Conservation (phyloP, 177 flowering plant genomes). For the Vitis hybrid region DNA sequence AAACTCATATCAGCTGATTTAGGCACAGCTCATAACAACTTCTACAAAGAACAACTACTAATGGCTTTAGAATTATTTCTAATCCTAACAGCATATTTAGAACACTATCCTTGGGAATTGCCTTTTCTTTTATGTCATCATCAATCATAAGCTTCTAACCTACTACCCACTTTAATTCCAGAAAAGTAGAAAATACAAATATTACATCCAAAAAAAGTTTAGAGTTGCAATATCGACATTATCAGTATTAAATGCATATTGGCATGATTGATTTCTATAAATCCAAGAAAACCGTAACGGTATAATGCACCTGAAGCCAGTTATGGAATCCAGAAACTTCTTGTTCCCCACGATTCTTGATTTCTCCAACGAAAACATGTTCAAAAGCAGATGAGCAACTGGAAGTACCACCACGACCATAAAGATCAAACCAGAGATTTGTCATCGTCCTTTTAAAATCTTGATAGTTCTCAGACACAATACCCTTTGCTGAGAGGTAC, state of each 20-base stretch:
- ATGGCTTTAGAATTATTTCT: not conserved
- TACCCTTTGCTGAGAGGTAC: conserved; percentile 62
- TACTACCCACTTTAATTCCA: no score
- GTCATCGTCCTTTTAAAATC: conserved; percentile 73
- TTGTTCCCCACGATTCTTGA: conserved; percentile 68
- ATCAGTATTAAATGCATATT: not conserved
- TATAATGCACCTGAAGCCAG: conserved; percentile 83
- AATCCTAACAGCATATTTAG: not conserved
- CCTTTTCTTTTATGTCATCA: no score
- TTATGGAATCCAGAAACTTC: conserved; percentile 95
- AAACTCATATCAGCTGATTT: not conserved
- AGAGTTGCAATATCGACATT: not conserved
- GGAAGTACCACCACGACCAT: conserved; percentile 82
- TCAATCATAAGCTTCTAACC: no score
- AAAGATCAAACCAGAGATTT: conserved; percentile 85
- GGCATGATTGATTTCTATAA: no score
- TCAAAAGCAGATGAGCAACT: conserved; percentile 89
- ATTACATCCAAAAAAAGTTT: no score
- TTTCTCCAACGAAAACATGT: conserved; percentile 98
- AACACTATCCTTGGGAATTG: no score
- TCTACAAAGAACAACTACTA: not conserved
- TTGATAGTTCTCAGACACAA: conserved; percentile 42
- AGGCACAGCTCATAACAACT: not conserved
- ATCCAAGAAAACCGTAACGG: not conserved
- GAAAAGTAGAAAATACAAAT: no score